A percentile compares a stretch with the other conserved stretches of the same genome.
Conservation (phyloP, 208 protist genomes). For the Crithidia fasciculata region DNA sequence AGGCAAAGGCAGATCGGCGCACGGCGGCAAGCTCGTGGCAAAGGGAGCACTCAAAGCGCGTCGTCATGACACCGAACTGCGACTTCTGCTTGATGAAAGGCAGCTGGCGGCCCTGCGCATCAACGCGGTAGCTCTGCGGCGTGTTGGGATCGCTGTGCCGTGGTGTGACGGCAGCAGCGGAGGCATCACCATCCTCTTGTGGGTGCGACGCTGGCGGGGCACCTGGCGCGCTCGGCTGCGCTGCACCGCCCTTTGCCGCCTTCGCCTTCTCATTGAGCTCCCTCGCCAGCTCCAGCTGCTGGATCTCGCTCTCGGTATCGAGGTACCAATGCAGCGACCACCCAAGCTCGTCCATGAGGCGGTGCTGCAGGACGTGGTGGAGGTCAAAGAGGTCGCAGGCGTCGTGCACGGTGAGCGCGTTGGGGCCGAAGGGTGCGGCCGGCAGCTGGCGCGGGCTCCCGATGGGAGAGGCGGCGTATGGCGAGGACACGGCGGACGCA, state of each 20-base stretch:
- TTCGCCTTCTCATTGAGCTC: conserved; percentile 15
- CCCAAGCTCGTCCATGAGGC: conserved; percentile 23
- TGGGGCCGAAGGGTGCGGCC: conserved; percentile 6
- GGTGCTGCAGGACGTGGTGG: conserved; percentile 31
- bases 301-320: conserved; percentile 28
- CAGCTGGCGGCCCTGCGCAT: conserved; percentile 15
- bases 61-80: conserved; percentile 18
- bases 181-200: too few relatives aligned
- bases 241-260: background rate
- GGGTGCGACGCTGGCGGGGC: too few relatives aligned
- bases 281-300: conserved; percentile 16
- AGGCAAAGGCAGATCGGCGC: conserved; percentile 1
- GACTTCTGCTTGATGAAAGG: conserved; percentile 22
- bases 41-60: conserved; percentile 19
- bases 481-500: background rate
- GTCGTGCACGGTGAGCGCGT: conserved; percentile 5
- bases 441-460: background rate
- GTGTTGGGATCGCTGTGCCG: conserved; percentile 23
- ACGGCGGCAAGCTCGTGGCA: conserved; percentile 19
- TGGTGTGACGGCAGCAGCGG: background rate
- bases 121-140: conserved; percentile 13
- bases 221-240: too few relatives aligned
- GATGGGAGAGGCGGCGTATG: conserved; percentile 1
- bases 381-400: conserved; percentile 30
- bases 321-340: conserved; percentile 36